A percentile compares a stretch with the other conserved stretches of the same genome.
Conservation (phyloP, 1,139 yeast species). For the Candida neerlandica region DNA sequence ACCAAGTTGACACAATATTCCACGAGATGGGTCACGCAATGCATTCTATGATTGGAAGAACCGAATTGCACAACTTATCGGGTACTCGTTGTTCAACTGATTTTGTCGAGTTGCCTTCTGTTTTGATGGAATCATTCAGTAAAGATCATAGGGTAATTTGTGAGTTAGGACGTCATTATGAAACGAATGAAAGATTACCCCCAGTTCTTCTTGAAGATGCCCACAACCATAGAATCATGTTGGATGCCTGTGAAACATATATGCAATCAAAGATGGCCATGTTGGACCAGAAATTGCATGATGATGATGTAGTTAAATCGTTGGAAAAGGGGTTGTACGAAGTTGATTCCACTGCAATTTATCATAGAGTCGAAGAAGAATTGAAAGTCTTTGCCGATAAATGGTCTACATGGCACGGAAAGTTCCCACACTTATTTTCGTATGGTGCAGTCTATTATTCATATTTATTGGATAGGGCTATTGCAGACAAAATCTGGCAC, state of each 20-base stretch:
- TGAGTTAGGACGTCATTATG: slow-evolving; percentile 73
- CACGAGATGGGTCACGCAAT: slow-evolving; percentile 99
- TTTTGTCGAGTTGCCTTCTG: slow-evolving; percentile 95
- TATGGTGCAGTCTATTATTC: slow-evolving; percentile 96
- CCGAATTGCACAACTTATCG: slow-evolving; percentile 84
- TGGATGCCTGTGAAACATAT: slow-evolving; percentile 74
- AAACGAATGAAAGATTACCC: slow-evolving; percentile 67
- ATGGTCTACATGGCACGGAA: slow-evolving; percentile 87
- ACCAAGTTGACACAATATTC: slow-evolving; percentile 89
- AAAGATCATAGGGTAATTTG: slow-evolving; percentile 75
- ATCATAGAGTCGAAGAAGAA: slow-evolving; percentile 64
- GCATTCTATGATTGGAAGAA: slow-evolving; percentile 95
- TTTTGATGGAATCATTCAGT: slow-evolving; percentile 91
- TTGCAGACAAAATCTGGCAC: slow-evolving; percentile 85
- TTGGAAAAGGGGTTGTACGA: slow-evolving; percentile 21
- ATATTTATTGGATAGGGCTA: slow-evolving; percentile 87
- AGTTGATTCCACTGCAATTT: slow-evolving; percentile 58
- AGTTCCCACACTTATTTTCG: slow-evolving; percentile 89
- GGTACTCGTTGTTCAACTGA: slow-evolving; percentile 97
- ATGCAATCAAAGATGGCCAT: slow-evolving; percentile 90
- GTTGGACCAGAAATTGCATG: slow-evolving; percentile 79
- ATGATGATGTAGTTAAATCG: slow-evolving; percentile 40
- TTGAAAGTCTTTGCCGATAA: slow-evolving; percentile 61
- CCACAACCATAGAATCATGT: slow-evolving; percentile 52
- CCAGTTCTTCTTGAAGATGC: slow-evolving; percentile 49